Evolutionary conservation across 225 moss, liverwort and hornwort species (phyloP).

Genomic region (Sphagnum contortum): DNA sequence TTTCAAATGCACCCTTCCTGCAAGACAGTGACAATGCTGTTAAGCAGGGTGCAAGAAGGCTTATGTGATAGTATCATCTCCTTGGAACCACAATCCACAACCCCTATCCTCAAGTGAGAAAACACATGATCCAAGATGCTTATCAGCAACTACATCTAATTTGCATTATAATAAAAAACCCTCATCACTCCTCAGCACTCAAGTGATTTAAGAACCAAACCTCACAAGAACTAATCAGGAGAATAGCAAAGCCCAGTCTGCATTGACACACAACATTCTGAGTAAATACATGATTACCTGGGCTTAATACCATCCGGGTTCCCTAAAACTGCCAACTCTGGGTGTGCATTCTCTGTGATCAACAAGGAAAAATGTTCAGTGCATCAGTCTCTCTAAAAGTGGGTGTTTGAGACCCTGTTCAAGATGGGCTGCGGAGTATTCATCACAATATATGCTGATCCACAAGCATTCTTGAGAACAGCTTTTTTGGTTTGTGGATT

Average conservation of each 20-base stretch:
- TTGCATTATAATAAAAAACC: neutral
- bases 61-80: neutral
- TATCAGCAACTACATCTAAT: neutral
- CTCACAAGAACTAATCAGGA: too few species aligned
- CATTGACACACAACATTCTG: too few species aligned
- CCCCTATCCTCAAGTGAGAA: neutral
- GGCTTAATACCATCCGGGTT: slow-evolving; percentile 62
- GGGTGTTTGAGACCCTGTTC: too few species aligned
- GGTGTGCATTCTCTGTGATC: slow-evolving; percentile 65
- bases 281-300: slow-evolving; percentile 25
- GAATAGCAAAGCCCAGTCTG: too few species aligned
- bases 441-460: neutral
- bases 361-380: neutral
- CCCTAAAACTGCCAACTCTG: slow-evolving; percentile 68
- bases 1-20: slow-evolving; percentile 89
- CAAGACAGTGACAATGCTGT: slow-evolving; percentile 1
- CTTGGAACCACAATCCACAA: too few species aligned
- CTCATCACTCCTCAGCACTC: too few species aligned
- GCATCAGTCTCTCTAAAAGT: too few species aligned
- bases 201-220: too few species aligned
- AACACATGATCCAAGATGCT: neutral
- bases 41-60: neutral
- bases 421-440: neutral
- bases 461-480: too few species aligned
- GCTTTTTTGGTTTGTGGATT: too few species aligned